phyloP scores from a whole-genome alignment of 306 rosid species.

The peach (Prunus persica) region Prunus_persica_NCBIv2 NC_034014.1:2273001-2273500 shows the following conservation, averaged over 20 bases:
- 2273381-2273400: conserved; percentile 95
- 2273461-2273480: conserved; percentile 98
- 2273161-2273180: conserved; percentile 53
- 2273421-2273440: conserved; percentile 77
- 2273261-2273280: not conserved
- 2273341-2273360: conserved; percentile 83
- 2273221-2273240: conserved; percentile 57
- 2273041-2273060: conserved; percentile 53
- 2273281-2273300: conserved; percentile 13
- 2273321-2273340: conserved; percentile 81
- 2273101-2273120: conserved; percentile 60
- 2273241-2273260: not conserved
- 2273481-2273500: conserved; percentile 15
- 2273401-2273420: conserved; percentile 96
- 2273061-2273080: conserved; percentile 49
- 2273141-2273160: conserved; percentile 50
- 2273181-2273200: conserved; percentile 81
- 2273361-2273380: conserved; percentile 94
- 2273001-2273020: not conserved
- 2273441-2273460: conserved; percentile 98
- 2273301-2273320: conserved; percentile 61
- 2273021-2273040: conserved; percentile 37
- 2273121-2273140: conserved; percentile 76
- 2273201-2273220: conserved; percentile 71
- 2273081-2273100: conserved; percentile 39